These are phyloP conservation scores for Mycena vitilis DNA, from an alignment of 768 basidiomycete genomes.

Conservation along the genomic window DNA sequence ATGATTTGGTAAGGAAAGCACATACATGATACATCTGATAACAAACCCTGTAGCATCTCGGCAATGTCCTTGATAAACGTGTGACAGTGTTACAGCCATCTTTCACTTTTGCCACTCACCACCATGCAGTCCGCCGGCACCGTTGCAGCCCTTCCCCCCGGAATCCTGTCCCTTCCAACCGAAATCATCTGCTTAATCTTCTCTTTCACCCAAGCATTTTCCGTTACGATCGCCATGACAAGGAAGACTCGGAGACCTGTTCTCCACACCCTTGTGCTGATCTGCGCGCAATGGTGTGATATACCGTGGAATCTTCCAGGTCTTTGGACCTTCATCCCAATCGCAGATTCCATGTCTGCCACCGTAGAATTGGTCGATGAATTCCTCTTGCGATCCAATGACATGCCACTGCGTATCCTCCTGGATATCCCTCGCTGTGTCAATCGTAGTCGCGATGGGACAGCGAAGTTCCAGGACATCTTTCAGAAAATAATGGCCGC, in stretches of 20 bases:
- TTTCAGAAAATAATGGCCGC: conserved; percentile 11
- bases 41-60: too few relatives aligned
- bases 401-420: conserved; percentile 8
- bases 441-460: conserved; percentile 10
- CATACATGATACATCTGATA: too few relatives aligned
- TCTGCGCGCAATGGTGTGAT: conserved; percentile 7
- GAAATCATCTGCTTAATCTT: conserved; percentile 13
- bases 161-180: conserved; percentile 4
- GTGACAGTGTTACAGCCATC: too few relatives aligned
- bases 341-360: conserved; percentile 3
- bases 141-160: not conserved
- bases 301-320: conserved; percentile 2
- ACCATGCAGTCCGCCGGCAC: not conserved
- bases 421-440: conserved; percentile 1
- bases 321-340: conserved; percentile 13
- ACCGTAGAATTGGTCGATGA: not conserved
- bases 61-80: too few relatives aligned
- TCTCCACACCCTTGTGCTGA: conserved; percentile 3
- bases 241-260: conserved; percentile 1
- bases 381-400: conserved; percentile 10
- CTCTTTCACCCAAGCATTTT: conserved; percentile 12
- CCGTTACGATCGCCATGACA: conserved; percentile 4
- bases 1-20: too few relatives aligned
- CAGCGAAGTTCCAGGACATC: conserved; percentile 3
- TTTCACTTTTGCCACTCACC: too few relatives aligned